Evolutionary conservation across 2,329 filamentous ascomycete species (phyloP).

Genomic region (Aspergillus thermomutatus): DNA sequence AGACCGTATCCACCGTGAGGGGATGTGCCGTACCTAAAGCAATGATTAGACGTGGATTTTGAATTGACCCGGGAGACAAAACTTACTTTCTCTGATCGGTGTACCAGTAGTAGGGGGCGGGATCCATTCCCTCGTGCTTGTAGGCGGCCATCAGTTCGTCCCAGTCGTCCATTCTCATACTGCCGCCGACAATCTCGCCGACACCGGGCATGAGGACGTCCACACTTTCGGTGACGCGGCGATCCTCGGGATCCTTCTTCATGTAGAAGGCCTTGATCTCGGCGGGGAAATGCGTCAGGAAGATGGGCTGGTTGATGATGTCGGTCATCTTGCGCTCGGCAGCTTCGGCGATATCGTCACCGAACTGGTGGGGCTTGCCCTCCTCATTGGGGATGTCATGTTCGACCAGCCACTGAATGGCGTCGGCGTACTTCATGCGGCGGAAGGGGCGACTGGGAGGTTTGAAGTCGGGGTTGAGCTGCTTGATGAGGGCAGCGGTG

Average conservation of each 20-base stretch:
- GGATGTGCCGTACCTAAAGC: slow-evolving; percentile 74
- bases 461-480: slow-evolving; percentile 88
- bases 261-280: slow-evolving; percentile 99
- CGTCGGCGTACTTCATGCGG: slow-evolving; percentile 92
- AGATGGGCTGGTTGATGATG: slow-evolving; percentile 89
- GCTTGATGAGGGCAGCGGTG: slow-evolving; percentile 69
- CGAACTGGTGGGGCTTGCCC: slow-evolving; percentile 82
- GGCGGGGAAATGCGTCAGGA: slow-evolving; percentile 93
- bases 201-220: slow-evolving; percentile 89
- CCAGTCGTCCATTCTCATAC: slow-evolving; percentile 91
- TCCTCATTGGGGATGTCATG: slow-evolving; percentile 93
- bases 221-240: slow-evolving; percentile 85
- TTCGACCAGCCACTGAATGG: slow-evolving; percentile 88
- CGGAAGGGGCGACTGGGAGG: slow-evolving; percentile 80
- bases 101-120: slow-evolving; percentile 95
- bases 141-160: slow-evolving; percentile 88
- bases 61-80: slow-evolving; percentile 2
- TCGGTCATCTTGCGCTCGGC: slow-evolving; percentile 97
- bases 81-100: slow-evolving; percentile 92
- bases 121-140: slow-evolving; percentile 78
- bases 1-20: slow-evolving; percentile 93
- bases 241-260: slow-evolving; percentile 78
- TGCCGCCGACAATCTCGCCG: slow-evolving; percentile 93
- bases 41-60: slow-evolving; percentile 5
- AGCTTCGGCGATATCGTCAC: slow-evolving; percentile 96